Conservation (phyloP, 139 green algal species). For the Chlorella sp. region DNA sequence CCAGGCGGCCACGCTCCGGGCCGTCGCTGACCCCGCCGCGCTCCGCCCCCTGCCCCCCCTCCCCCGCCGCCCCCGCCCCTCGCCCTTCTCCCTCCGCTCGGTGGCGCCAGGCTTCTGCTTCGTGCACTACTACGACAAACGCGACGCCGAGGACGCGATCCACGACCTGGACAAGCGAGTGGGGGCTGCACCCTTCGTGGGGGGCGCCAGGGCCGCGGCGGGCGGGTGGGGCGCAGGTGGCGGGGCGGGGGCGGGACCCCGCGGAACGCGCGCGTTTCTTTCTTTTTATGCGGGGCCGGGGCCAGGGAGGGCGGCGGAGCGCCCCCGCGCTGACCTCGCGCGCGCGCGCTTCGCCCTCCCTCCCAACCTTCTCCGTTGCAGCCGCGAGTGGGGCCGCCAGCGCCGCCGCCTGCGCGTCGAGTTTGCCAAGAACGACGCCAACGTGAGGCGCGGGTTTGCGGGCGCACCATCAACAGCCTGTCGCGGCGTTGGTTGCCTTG, state of each 20-base stretch:
- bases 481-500: too few relatives aligned
- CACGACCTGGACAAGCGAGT: slow-evolving; percentile 59
- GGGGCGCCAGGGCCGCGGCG: background rate
- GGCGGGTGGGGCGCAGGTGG: background rate
- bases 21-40: background rate
- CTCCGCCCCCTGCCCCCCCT: background rate
- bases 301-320: too few relatives aligned
- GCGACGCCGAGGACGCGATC: slow-evolving; percentile 67
- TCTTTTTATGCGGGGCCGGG: too few relatives aligned
- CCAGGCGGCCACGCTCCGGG: background rate
- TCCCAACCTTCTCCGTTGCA: too few relatives aligned
- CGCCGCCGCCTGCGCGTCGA: slow-evolving; percentile 66
- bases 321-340: too few relatives aligned
- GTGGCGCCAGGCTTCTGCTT: slow-evolving; percentile 70
- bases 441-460: too few relatives aligned
- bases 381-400: slow-evolving; percentile 67
- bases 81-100: too few relatives aligned
- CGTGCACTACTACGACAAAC: slow-evolving; percentile 67
- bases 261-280: too few relatives aligned
- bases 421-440: slow-evolving; percentile 71
- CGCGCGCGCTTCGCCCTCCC: too few relatives aligned
- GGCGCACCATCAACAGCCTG: too few relatives aligned
- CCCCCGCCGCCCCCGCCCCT: background rate
- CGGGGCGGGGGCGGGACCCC: background rate
- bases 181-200: background rate